Evolutionary conservation across 1,139 yeast genomes (phyloP).

Genomic region (Nakaseomyces nivariensis): DNA sequence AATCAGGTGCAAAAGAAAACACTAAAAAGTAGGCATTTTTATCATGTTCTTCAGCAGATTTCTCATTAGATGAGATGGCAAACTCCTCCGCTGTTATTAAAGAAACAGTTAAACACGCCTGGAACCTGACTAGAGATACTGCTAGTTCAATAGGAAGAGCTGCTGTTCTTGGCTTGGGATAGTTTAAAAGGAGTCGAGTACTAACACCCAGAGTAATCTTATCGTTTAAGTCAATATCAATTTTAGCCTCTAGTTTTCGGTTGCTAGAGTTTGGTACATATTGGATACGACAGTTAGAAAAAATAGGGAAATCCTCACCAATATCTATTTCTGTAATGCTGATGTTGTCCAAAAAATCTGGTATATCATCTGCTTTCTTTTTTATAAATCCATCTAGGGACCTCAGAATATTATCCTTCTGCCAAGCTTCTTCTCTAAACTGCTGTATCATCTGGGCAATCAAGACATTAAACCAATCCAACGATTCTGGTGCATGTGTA

Average conservation of each 20-base stretch:
- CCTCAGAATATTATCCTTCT: slow-evolving; percentile 73
- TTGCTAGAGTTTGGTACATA: slow-evolving; percentile 36
- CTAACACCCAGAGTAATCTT: slow-evolving; percentile 84
- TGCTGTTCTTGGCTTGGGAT: slow-evolving; percentile 79
- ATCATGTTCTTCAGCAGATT: slow-evolving; percentile 14
- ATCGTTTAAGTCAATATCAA: slow-evolving; percentile 87
- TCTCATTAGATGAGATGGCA: slow-evolving; percentile 41
- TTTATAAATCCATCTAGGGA: slow-evolving; percentile 49
- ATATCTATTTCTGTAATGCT: slow-evolving; percentile 80
- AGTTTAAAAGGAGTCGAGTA: slow-evolving; percentile 69
- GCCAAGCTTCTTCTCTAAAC: slow-evolving; percentile 74
- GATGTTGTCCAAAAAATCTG: slow-evolving; percentile 73
- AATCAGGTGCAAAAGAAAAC: slow-evolving; percentile 87
- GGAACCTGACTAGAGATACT: slow-evolving; percentile 82
- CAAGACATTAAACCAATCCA: slow-evolving; percentile 94
- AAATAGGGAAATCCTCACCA: slow-evolving; percentile 92
- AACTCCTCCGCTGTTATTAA: slow-evolving; percentile 33
- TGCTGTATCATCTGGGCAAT: slow-evolving; percentile 87
- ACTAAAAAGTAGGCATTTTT: slow-evolving; percentile 46
- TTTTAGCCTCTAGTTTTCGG: slow-evolving; percentile 68
- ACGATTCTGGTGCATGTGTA: slow-evolving; percentile 76
- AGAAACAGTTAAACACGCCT: slow-evolving; percentile 85
- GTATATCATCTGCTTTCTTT: slow-evolving; percentile 37
- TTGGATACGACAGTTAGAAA: slow-evolving; percentile 81
- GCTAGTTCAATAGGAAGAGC: slow-evolving; percentile 72